Evolutionary conservation across 352 stramenopile species (phyloP).

Genomic region (Globisporangium viniferum): DNA sequence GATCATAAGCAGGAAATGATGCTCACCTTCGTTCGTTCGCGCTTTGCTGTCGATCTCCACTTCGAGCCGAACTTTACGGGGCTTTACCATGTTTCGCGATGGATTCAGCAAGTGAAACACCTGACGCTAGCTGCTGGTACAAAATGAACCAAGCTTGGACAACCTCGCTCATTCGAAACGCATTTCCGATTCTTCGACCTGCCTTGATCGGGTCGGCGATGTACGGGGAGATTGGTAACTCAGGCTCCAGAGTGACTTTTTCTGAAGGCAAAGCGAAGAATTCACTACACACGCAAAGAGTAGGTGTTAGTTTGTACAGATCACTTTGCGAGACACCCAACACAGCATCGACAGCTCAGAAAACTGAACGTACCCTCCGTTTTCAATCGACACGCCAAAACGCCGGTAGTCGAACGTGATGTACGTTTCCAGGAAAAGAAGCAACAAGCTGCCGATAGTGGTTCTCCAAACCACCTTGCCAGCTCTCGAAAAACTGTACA

Average conservation of each 20-base stretch:
- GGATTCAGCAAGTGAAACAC: slow-evolving; percentile 20
- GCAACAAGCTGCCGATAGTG: slow-evolving; percentile 63
- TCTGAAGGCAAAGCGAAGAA: slow-evolving; percentile 65
- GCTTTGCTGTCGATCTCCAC: background rate
- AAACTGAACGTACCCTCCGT: slow-evolving; percentile 46
- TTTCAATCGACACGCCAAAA: slow-evolving; percentile 75
- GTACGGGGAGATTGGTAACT: slow-evolving; percentile 48
- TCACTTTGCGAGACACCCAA: background rate
- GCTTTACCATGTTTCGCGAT: background rate
- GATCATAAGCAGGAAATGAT: background rate
- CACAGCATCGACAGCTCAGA: background rate
- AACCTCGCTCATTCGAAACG: slow-evolving; percentile 80
- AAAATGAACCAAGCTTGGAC: slow-evolving; percentile 34
- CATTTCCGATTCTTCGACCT: slow-evolving; percentile 70
- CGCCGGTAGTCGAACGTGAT: slow-evolving; percentile 81
- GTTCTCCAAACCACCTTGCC: slow-evolving; percentile 65
- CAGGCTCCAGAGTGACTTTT: slow-evolving; percentile 32
- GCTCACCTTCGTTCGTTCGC: slow-evolving; percentile 3
- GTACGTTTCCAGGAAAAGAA: slow-evolving; percentile 84
- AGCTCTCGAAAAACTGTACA: slow-evolving; percentile 68
- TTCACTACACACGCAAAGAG: slow-evolving; percentile 37
- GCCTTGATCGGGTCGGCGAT: slow-evolving; percentile 74
- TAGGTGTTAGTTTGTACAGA: background rate
- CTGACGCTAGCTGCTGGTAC: slow-evolving; percentile 32
- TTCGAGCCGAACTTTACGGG: background rate